A percentile compares a stretch with the other conserved stretches of the same genome.
phyloP scores from a whole-genome alignment of 257 asterid genomes.

The Marsdenia floribunda region DNA sequence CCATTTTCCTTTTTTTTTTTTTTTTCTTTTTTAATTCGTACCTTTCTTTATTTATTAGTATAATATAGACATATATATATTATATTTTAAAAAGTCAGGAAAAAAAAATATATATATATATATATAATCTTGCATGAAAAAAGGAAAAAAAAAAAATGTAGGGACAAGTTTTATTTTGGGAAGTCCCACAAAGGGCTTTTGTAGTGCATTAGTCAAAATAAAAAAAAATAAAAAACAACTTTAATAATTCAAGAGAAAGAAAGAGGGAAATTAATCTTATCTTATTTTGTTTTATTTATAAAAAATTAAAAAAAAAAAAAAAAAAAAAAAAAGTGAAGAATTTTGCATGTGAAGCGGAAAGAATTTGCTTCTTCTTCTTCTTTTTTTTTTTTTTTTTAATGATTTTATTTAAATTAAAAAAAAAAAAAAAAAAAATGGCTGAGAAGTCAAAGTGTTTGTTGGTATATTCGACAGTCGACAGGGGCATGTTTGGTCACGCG shows the following conservation, averaged over 20 bases:
- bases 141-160: not conserved
- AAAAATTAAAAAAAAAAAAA: not conserved
- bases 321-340: not conserved
- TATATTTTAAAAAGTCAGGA: too few relatives aligned
- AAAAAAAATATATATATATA: too few relatives aligned
- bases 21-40: too few relatives aligned
- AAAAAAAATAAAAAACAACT: slow-evolving; percentile 13
- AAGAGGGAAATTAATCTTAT: not conserved
- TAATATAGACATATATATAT: too few relatives aligned
- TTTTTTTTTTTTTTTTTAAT: too few relatives aligned
- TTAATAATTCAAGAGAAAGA: slow-evolving; percentile 8
- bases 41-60: too few relatives aligned
- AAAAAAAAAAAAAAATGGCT: not conserved
- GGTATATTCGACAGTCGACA: slow-evolving; percentile 15
- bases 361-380: not conserved
- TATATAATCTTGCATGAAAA: not conserved
- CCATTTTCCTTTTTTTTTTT: too few relatives aligned
- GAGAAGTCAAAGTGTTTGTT: slow-evolving; percentile 28
- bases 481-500: slow-evolving; percentile 30
- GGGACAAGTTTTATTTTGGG: slow-evolving; percentile 9
- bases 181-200: slow-evolving; percentile 23
- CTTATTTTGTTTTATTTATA: too few relatives aligned
- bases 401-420: too few relatives aligned
- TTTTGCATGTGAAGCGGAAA: slow-evolving; percentile 29
- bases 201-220: slow-evolving; percentile 8